Base-by-base conservation (phyloP, 371 early-diverging fungal species). In the Mucor sp. region DNA sequence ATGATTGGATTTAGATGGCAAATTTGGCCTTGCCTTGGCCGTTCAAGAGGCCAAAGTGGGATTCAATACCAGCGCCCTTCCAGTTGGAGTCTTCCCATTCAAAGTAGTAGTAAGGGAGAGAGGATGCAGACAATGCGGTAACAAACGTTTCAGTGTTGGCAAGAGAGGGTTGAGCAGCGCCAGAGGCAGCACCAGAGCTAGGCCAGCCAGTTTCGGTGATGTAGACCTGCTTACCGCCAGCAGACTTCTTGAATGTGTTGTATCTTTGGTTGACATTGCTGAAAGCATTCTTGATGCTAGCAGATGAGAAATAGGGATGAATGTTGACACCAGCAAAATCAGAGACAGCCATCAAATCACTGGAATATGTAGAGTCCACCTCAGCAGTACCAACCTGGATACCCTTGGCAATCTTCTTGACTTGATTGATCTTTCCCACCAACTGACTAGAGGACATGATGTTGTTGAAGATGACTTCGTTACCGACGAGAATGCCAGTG, bases 191-290 rank as follows among this genome's bases (percentile, higher is more conserved):
- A n/a, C 90, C 90, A 21, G 71, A 76, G 55, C 82, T 78, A 48
- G 90, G 90, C 90, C 90, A 90, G 69, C 90, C 90, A 61, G 85
- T 82, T 74, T 90, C 89, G 60, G 87, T 85, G 25, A 89, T 74
- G 28, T 79, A 72, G 7, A 89, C 78, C 19, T 72, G 62, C 60
- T 89, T 87, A 39, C 67, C 67, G 8, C 72, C 67, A 21, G 86
- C 80, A 33, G 76, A 57, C 28, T 70, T 70, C 64, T 84, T 68
- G 61, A 89, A 68, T 28, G 68, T 65, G 19, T 82, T 70, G 57
- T 80, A 77, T 63, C 85, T 83, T 30, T 63, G 8, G 1, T 63
- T 59, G 17, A 83, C 43, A 23, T 75, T 76, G 25, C 58, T 41
- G 3, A 74, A 75, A 6, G 85, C 87, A 8, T 69, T 8, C 1